Base-by-base conservation (phyloP, 192 early-diverging fungal species). In the Dissophora ornata region DNA sequence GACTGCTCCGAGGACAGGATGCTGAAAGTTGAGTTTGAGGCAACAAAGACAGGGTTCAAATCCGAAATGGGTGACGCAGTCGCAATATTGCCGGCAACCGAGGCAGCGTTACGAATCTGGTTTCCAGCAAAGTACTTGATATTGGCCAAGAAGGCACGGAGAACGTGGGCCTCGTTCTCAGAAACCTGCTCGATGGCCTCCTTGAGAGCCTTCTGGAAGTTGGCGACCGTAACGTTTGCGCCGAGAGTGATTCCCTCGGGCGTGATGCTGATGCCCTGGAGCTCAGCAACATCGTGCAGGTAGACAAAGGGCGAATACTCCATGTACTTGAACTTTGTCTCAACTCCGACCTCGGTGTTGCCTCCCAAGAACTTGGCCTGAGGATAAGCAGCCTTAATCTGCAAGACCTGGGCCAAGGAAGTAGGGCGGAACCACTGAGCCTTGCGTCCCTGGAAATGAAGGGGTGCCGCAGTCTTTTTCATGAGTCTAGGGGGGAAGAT, bases 41-140 rank as follows among this genome's bases (percentile, higher is more conserved):
- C 89, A 16, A 96, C 79, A 51, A 93, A 89, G 30, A 94, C 90
- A 2, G 94, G 94, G 78, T 95, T 96, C 54, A 96, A 81, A 69
- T 95, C 93, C 13, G 92, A 94, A 57, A 94, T 95, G 10, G 94
- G 93, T 50, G 90, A 92, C n/a, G 94, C 94, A 7, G 94, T 95
- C 19, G 85, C 88, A 49, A 95, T 90, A 79, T 95, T 96, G 30
- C 95, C 95, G 24, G 90, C 95, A 53, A 95, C 82, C 9, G 90
- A 89, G 4, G 95, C 92, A 3, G 94, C 92, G 70, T 94, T 95
- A 69, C 95, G 85, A 68, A 96, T 91, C 84, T 96, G 95, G 53
- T 81, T 82, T 46, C 93, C 90, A 7, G 93, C 93, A 86, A 95
- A 94, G 79, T 88, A 93, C 59, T 86, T 82, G 52, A 92, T 74